Evolutionary conservation across 352 stramenopile genomes (phyloP).

Genomic region (Stramenopiles sp.): DNA sequence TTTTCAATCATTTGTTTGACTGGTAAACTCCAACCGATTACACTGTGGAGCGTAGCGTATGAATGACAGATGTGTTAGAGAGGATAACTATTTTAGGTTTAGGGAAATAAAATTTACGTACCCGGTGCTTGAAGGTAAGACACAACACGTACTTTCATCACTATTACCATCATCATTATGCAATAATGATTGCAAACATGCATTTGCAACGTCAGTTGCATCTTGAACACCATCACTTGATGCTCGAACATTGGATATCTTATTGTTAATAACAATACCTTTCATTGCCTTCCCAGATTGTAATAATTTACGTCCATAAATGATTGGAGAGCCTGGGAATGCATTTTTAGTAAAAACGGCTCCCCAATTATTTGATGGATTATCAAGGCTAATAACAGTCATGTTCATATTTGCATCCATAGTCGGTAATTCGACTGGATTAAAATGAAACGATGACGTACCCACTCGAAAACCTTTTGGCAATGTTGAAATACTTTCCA

Average conservation of each 20-base stretch:
- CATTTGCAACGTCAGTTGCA: slow-evolving; percentile 71
- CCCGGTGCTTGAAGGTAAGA: slow-evolving; percentile 81
- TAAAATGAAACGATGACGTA: slow-evolving; percentile 53
- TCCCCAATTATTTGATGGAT: slow-evolving; percentile 54
- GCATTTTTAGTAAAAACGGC: slow-evolving; percentile 70
- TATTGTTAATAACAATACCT: slow-evolving; percentile 94
- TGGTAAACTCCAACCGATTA: slow-evolving; percentile 94
- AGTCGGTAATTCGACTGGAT: slow-evolving; percentile 47
- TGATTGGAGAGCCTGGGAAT: slow-evolving; percentile 60
- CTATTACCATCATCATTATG: slow-evolving; percentile 27
- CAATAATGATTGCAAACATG: slow-evolving; percentile 59
- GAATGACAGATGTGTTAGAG: too few species aligned
- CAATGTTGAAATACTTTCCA: slow-evolving; percentile 20
- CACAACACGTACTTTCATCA: too few species aligned
- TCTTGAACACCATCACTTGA: slow-evolving; percentile 70
- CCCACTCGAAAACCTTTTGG: slow-evolving; percentile 55
- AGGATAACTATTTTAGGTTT: too few species aligned
- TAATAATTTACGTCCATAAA: slow-evolving; percentile 70
- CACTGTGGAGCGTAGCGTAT: too few species aligned
- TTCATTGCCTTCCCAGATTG: slow-evolving; percentile 52
- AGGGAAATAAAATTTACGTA: too few species aligned
- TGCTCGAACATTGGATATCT: slow-evolving; percentile 94
- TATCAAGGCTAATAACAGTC: slow-evolving; percentile 53
- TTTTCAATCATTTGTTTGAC: slow-evolving; percentile 62
- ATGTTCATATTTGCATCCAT: slow-evolving; percentile 56